Base-by-base conservation (phyloP, 2,329 filamentous ascomycete species). In the Penicillium sp. region DNA sequence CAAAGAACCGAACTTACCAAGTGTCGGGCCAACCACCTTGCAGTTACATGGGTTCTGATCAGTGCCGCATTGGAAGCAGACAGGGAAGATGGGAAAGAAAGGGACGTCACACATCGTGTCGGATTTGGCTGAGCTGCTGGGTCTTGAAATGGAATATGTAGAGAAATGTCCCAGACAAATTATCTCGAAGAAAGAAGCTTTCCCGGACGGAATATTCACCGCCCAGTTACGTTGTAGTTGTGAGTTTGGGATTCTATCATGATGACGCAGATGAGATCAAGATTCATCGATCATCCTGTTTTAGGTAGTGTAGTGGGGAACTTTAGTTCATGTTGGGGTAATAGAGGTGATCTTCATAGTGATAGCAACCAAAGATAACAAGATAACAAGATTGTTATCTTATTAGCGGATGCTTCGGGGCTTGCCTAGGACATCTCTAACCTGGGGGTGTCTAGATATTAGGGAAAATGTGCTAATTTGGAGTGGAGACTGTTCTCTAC, bases 21-120 rank as follows among this genome's bases (percentile, higher is more conserved):
- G 66, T 1, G 81, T 84, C 38, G 82, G 82, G 1, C 82, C 82
- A 29, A 85, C 76, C 9, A 84, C 75, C 67, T 84, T 85, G 66
- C 81, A 84, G 60, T 79, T 80, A 56, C 82, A 85, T 3, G 82
- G 82, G 55, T 84, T 85, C 64, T 84, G 80, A 59, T 84, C 76
- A 9, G 81, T 84, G 46, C 72, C 82, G 69, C 81, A 84, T 69
- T 84, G 81, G 69, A 84, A 80, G 70, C 81, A 84, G 64, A 83
- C 69, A 12, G 82, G 75, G 40, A 81, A 78, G 53, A 83, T 68
- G 19, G 80, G 80, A 48, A 82, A 65, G 67, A 75, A 77, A 52
- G 78, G 75, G 6, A 69, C 29, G 59, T 64, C 69, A 55, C 67
- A 71, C 76, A 79, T 77, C 5, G 29, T 69, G 43, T 55, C 17